A percentile compares a stretch with the other conserved stretches of the same genome.
Evolutionary conservation across 139 green algal genomes (phyloP).

Genomic region (Yamagishiella unicocca): DNA sequence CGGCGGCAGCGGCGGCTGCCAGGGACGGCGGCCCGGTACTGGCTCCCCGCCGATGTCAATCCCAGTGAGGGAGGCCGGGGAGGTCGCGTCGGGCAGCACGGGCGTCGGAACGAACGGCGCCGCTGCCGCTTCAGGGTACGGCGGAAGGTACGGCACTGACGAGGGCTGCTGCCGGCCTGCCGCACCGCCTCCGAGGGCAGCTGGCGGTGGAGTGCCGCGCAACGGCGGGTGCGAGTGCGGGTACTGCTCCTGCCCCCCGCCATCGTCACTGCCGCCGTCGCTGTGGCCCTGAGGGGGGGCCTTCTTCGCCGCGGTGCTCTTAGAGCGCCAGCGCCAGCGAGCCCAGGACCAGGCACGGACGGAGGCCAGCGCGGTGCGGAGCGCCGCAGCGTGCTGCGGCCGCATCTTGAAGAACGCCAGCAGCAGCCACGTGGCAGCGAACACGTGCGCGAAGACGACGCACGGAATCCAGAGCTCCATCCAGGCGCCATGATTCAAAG

Average conservation of each 20-base stretch:
- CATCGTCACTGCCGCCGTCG: neutral
- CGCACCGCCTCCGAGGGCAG: neutral
- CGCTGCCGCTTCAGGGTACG: no score
- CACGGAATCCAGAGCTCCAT: constrained; percentile 51
- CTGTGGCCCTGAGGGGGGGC: neutral
- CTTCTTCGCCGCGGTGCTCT: no score
- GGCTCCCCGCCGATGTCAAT: no score
- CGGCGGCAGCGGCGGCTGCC: neutral
- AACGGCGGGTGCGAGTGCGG: neutral
- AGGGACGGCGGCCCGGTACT: neutral
- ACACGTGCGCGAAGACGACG: constrained; percentile 55
- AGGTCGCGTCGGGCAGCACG: no score
- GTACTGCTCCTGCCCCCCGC: neutral
- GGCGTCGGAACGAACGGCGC: no score
- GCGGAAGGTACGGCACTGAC: neutral
- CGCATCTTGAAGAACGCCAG: constrained; percentile 36
- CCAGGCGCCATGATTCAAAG: no score
- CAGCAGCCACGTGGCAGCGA: constrained; percentile 48
- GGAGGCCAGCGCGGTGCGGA: neutral
- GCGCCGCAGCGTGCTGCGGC: constrained; percentile 16
- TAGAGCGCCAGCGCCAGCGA: neutral
- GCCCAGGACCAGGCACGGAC: neutral
- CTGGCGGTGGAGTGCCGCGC: neutral
- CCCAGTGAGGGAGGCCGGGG: no score
- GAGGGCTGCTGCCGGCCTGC: neutral